Percentiles rank a stretch among this genome's conserved stretches.
phyloP scores from a whole-genome alignment of 2,329 filamentous ascomycete genomes.

The Hypomyces rosellus region DNA sequence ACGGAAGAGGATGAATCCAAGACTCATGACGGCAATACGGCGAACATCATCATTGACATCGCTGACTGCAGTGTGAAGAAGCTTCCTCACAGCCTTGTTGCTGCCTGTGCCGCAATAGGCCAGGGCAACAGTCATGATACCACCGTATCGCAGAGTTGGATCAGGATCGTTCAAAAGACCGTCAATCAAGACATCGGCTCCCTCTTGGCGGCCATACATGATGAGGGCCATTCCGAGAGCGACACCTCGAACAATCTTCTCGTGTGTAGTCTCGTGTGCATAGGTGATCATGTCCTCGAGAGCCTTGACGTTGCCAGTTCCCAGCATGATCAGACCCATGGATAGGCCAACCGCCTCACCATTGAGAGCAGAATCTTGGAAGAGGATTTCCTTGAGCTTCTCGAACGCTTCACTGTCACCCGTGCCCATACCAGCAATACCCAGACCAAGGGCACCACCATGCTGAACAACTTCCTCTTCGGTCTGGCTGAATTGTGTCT shows the following conservation, averaged over 20 bases:
- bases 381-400: conserved; percentile 80
- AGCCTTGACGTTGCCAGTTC: conserved; percentile 90
- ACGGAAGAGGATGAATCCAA: conserved; percentile 97
- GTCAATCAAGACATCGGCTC: conserved; percentile 89
- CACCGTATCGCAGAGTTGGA: conserved; percentile 87
- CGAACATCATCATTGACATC: conserved; percentile 98
- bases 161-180: conserved; percentile 90
- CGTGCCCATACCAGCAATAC: conserved; percentile 96
- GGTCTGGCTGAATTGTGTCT: conserved; percentile 65
- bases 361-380: conserved; percentile 90
- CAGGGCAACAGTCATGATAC: conserved; percentile 97
- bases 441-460: conserved; percentile 87
- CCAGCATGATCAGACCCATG: conserved; percentile 97
- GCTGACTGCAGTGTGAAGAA: conserved; percentile 92
- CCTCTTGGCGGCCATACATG: conserved; percentile 95
- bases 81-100: conserved; percentile 96
- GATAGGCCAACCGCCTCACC: conserved; percentile 92
- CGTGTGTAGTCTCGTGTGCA: conserved; percentile 94
- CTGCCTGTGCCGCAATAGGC: conserved; percentile 96
- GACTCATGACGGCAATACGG: conserved; percentile 90
- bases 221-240: conserved; percentile 96
- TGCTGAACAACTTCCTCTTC: conserved; percentile 94
- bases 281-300: conserved; percentile 97
- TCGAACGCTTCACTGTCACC: conserved; percentile 88
- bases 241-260: conserved; percentile 95